Base-by-base conservation (phyloP, 108 stramenopile genomes). In the Schizochytrium sp. region DNA sequence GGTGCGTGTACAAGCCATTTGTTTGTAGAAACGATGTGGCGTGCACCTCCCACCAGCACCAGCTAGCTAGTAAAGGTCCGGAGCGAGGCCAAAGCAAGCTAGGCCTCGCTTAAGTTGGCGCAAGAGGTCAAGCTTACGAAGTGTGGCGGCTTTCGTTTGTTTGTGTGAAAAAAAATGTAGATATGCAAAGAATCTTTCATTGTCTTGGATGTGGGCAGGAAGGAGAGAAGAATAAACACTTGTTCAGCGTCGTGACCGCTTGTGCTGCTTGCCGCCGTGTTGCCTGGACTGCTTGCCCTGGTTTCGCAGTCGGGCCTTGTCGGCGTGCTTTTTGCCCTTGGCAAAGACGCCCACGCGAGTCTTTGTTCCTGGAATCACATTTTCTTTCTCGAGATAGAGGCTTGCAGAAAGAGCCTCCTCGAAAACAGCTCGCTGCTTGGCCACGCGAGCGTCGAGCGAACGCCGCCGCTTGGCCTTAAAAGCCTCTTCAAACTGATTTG, bases 361-460 rank as follows among this genome's bases (percentile, higher is more conserved):
- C 41, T 69, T 69, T 8, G 63, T 69, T 8, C 63, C 63, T 10
- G 63, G 63, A 69, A 69, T 69, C n/a, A 83, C 25, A 45, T 83
- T 83, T 23, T 83, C 76, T 23, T 83, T 83, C 76, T 83, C 76
- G 25, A 83, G 45, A 83, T 4, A 47, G 25, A 83, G 76, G 76
- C 51, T 53, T 1, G 51, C 48, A 55, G 76, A 47, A 1, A 83
- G 48, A 12, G 76, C 76, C 28, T 83, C 76, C 23, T 53, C 45
- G 23, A 53, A 53, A 34, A 83, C 48, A 23, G 76, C 76, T 8
- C 76, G 76, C 45, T 47, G 43, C 16, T 45, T 43, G 18, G 48
- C 76, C 19, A 83, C 25, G 76, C 76, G 76, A 55, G 48, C 76
- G 51, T 83, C 51, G 19, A 83, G 51, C 6, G 76, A 83, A 18